Base-by-base conservation (phyloP, 2,329 filamentous ascomycete genomes). In the Exophiala spinifera region DNA sequence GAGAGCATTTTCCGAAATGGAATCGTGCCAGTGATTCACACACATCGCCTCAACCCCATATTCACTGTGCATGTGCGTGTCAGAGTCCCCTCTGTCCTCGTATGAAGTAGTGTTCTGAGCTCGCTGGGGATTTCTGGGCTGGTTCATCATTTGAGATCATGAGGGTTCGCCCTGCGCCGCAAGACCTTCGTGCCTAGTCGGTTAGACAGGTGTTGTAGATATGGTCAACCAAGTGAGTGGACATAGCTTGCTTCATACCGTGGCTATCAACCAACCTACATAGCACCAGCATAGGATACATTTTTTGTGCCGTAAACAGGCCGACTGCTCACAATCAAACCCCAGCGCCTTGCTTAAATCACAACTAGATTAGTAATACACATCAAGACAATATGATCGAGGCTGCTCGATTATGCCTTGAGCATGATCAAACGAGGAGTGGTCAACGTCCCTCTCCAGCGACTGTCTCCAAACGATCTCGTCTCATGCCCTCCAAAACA, bases 401-500 rank as follows among this genome's bases (percentile, higher is more conserved):
- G 51, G 53, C 52, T 57, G 59, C 53, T 60, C 55, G 53, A 49
- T 57, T 33, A 15, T 21, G 4, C 11, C n/a, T 23, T 20, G 19
- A 10, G 28, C 43, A 21, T 53, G 21, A 34, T 36, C 49, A 40
- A 21, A 34, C 19, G 17, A 20, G 68, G 23, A 70, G 68, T 62
- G 74, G 72, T 70, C 72, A 74, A 13, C 70, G 66, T 5, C 71
- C 68, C 15, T 75, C 70, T 39, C 45, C 56, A 20, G 51, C 68
- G 64, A 47, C 67, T 65, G 62, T 81, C 77, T 37, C 79, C 53
- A 61, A 51, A 14, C 61, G 75, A 65, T 88, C 85, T 63, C 76
- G 74, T 48, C 83, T 75, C 85, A 88, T 88, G 23, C 84, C 85
- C 61, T 88, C 85, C 25, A 89, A 72, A n/a, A 88, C 86, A 19